Base-by-base conservation (phyloP, 352 stramenopile species). In the Blastocystis hominis region DNA sequence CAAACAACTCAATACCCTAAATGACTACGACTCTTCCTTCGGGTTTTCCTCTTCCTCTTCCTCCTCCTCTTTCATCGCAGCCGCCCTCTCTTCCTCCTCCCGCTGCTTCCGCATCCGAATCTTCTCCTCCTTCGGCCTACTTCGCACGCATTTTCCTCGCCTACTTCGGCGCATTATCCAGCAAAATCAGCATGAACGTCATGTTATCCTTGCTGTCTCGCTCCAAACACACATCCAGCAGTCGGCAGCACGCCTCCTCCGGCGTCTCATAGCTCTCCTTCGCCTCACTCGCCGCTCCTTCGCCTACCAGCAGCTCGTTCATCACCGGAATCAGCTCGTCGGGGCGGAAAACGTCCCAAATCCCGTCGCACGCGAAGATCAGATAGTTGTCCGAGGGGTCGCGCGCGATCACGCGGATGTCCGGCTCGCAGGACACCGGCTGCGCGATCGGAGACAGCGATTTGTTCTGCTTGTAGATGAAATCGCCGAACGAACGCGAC, bases 331-430 rank as follows among this genome's bases (percentile, higher is more conserved):
- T 54, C 15, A 78, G 81, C 13, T 89, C 92, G 68, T 95, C 92
- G 76, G 66, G 62, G 78, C 96, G 95, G 54, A 81, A 92, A 93
- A 97, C 94, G 76, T 97, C 94, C 94, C 94, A 97, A 70, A 97
- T 95, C 44, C 94, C 94, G 76, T 97, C 94, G 84, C 94, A 97
- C 9, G 93, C 94, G 44, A 97, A 90, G 15, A 97, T 87, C 1
- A 97, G 88, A 79, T 96, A 96, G 89, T 96, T 93, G 77, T 97
- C 93, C 61, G 90, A 61, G 0, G 90, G 90, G 72, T 94, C 91
- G 9, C 93, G 91, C 75, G 86, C 47, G 64, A 95, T 89, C 63
- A 95, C 91, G 89, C 93, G 91, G 87, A 96, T 92, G 24, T 97
- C 94, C 0, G 94, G 93, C 88, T 95, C 93, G 0, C 92, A 92